A percentile compares a stretch with the other conserved stretches of the same genome.
Evolutionary conservation across 805 yeast species (phyloP).

Genomic region (Suhomyces canberraensis): DNA sequence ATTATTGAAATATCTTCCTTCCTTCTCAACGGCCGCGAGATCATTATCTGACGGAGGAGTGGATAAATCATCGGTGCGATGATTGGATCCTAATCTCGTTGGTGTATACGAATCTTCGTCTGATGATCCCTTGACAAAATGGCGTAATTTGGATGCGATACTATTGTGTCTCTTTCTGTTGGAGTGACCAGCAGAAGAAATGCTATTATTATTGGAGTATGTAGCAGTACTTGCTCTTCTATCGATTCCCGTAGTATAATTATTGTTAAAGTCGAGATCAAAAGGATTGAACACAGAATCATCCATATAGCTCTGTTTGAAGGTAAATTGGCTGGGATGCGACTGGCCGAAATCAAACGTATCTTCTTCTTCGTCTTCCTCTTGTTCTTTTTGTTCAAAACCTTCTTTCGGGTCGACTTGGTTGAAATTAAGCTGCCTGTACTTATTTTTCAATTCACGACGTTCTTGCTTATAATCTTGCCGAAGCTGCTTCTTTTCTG

Average conservation of each 20-base stretch:
- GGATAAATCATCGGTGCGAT: constrained; percentile 1
- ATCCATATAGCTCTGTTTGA: background rate
- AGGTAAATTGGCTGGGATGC: background rate
- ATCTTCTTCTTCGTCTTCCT: background rate
- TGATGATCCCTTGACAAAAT: constrained; percentile 3
- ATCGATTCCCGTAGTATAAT: constrained; percentile 1
- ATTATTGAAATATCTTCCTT: constrained; percentile 1
- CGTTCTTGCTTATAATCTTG: constrained; percentile 5
- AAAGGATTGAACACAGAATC: constrained; percentile 3
- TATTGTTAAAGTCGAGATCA: constrained; percentile 4
- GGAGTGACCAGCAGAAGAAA: background rate
- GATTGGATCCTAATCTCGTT: background rate
- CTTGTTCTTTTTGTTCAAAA: background rate
- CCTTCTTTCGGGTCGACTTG: background rate
- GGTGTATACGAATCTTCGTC: constrained; percentile 2
- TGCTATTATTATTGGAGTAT: background rate
- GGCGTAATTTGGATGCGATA: constrained; percentile 3
- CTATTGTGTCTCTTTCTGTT: constrained; percentile 3
- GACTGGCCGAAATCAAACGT: constrained; percentile 1
- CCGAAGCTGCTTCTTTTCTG: constrained; percentile 9
- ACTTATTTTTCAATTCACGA: constrained; percentile 6
- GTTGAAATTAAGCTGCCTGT: background rate
- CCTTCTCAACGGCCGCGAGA: background rate
- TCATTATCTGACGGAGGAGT: constrained; percentile 4
- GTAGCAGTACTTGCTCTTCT: constrained; percentile 1